These are phyloP conservation scores for Ascocoryne sarcoides DNA, from an alignment of 2,329 filamentous ascomycete species.

Conservation along the genomic window DNA sequence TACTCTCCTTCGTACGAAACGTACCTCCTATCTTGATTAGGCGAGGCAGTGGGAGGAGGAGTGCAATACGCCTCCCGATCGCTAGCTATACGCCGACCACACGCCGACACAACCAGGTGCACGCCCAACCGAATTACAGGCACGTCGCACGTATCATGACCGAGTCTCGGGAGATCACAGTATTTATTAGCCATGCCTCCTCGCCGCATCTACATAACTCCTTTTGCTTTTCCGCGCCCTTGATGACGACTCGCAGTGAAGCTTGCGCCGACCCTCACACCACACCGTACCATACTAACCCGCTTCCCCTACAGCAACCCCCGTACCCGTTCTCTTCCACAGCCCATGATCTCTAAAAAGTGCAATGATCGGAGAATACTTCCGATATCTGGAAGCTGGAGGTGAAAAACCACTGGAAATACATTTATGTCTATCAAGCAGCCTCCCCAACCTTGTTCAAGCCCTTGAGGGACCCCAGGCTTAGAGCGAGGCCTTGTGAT, in stretches of 20 bases:
- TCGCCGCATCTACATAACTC: constrained; percentile 24
- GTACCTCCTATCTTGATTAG: too few relatives aligned
- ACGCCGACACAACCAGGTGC: neutral
- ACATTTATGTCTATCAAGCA: constrained; percentile 16
- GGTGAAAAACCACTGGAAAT: neutral
- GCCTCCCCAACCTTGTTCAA: constrained; percentile 64
- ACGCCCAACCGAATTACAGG: too few relatives aligned
- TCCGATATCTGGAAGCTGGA: neutral
- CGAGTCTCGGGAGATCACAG: constrained; percentile 10
- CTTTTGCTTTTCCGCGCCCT: constrained; percentile 25
- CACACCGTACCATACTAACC: too few relatives aligned
- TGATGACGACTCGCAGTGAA: constrained; percentile 18
- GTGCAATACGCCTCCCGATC: too few relatives aligned
- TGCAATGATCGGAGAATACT: neutral
- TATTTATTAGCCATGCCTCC: constrained; percentile 18
- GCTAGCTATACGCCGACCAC: too few relatives aligned
- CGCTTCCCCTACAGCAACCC: too few relatives aligned
- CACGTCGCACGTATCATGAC: too few relatives aligned
- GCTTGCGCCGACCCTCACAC: constrained; percentile 8
- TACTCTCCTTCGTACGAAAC: too few relatives aligned
- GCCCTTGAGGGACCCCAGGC: constrained; percentile 88
- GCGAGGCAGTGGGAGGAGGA: too few relatives aligned
- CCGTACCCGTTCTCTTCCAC: too few relatives aligned
- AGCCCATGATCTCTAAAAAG: neutral
- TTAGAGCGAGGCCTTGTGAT: constrained; percentile 88